These are phyloP conservation scores for Persicaria tinctoria DNA, from an alignment of 148 eudicot genomes.

Conservation along the genomic window DNA sequence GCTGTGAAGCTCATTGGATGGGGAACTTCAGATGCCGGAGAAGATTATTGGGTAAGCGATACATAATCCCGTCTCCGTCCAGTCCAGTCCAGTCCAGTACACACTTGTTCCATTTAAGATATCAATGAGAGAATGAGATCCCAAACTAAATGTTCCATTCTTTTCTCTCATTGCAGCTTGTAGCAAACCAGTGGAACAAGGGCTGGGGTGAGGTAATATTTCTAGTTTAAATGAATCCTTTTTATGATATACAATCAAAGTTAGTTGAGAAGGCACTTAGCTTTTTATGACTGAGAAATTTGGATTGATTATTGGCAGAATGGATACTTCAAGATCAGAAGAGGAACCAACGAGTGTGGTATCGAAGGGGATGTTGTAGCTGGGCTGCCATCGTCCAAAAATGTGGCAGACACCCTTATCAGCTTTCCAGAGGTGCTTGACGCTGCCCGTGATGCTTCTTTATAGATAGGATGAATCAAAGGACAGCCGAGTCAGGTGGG, in stretches of 20 bases:
- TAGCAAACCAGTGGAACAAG: conserved; percentile 93
- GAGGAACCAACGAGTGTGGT: conserved; percentile 89
- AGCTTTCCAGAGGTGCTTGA: conserved; percentile 17
- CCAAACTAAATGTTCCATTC: conserved; percentile 9
- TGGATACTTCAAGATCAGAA: conserved; percentile 83
- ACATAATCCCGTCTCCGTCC: neutral
- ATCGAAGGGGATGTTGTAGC: conserved; percentile 71
- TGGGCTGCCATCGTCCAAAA: conserved; percentile 70
- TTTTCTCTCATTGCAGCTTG: conserved; percentile 41
- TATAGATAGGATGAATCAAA: conserved; percentile 8
- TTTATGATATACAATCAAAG: neutral
- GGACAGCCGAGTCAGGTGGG: neutral
- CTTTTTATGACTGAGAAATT: neutral
- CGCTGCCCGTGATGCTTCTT: conserved; percentile 28
- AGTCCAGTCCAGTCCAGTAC: no score
- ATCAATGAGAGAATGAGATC: neutral
- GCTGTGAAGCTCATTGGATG: conserved; percentile 97
- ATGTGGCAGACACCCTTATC: conserved; percentile 19
- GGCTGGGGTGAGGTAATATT: conserved; percentile 93
- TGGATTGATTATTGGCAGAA: conserved; percentile 40
- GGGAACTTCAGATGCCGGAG: conserved; percentile 83
- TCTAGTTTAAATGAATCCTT: neutral
- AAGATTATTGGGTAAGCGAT: conserved; percentile 79
- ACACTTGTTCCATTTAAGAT: neutral
- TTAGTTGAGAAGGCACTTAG: neutral